Evolutionary conservation across 2,329 filamentous ascomycete genomes (phyloP).

Genomic region (Calonectria henricotiae): DNA sequence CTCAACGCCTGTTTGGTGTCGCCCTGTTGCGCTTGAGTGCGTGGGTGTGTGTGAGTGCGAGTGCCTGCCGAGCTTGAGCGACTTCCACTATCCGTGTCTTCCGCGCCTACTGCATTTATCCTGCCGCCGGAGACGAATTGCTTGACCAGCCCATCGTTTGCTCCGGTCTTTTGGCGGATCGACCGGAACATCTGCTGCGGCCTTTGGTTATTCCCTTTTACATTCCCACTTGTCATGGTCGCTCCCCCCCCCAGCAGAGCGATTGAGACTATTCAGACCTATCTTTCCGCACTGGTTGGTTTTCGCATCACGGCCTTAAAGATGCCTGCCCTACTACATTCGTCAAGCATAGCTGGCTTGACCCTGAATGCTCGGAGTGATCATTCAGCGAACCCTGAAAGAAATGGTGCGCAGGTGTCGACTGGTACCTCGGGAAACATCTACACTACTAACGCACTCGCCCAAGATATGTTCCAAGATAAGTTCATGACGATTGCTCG

Average conservation of each 20-base stretch:
- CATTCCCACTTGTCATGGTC: conserved; percentile 14
- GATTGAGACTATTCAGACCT: conserved; percentile 7
- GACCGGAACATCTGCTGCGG: conserved; percentile 44
- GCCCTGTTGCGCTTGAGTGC: not conserved
- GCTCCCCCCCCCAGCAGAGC: not conserved
- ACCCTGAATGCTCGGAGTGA: conserved; percentile 43
- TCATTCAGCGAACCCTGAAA: conserved; percentile 48
- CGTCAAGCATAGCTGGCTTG: conserved; percentile 37
- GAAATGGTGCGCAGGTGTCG: conserved; percentile 40
- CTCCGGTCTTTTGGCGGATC: conserved; percentile 45
- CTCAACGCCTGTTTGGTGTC: conserved; percentile 27
- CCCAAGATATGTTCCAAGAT: conserved; percentile 51
- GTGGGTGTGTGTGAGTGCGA: conserved; percentile 2
- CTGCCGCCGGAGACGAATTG: conserved; percentile 34
- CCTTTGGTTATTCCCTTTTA: conserved; percentile 2
- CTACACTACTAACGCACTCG: conserved; percentile 42
- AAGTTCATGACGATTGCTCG: conserved; percentile 53
- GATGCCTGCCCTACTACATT: conserved; percentile 19
- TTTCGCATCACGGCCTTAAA: not conserved
- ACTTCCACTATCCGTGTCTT: conserved; percentile 36
- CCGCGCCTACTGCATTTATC: conserved; percentile 7
- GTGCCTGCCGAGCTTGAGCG: conserved; percentile 16
- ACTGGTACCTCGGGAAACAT: conserved; percentile 34
- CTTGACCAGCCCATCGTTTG: conserved; percentile 27
- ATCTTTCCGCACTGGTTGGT: not conserved